A percentile compares a stretch with the other conserved stretches of the same genome.
phyloP scores from a whole-genome alignment of 2,329 filamentous ascomycete genomes.

The Alternaria conjuncta region DNA sequence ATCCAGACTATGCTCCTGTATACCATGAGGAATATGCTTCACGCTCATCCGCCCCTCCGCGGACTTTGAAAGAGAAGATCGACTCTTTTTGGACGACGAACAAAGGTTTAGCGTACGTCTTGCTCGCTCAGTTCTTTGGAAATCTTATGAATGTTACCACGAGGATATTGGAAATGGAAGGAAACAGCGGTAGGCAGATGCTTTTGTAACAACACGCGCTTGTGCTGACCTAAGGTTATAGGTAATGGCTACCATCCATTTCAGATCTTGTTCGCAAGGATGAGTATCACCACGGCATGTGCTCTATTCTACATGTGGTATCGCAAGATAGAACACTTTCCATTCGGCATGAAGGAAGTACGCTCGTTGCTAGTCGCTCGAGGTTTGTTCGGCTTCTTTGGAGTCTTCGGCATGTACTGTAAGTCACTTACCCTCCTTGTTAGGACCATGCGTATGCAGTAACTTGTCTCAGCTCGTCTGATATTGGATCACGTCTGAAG shows the following conservation, averaged over 20 bases:
- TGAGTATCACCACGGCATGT: conserved; percentile 73
- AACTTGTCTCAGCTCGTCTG: conserved; percentile 7
- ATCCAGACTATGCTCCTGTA: conserved; percentile 23
- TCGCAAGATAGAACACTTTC: conserved; percentile 69
- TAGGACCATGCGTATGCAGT: not conserved
- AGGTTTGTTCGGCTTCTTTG: conserved; percentile 75
- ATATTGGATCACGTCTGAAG: not conserved
- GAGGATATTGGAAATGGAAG: conserved; percentile 72
- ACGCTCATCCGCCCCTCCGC: conserved; percentile 29
- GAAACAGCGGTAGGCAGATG: conserved; percentile 59
- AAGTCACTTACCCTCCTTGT: conserved; percentile 44
- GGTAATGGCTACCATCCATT: conserved; percentile 77
- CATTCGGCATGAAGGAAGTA: conserved; percentile 71
- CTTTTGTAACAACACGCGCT: fast-evolving
- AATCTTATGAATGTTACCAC: conserved; percentile 85
- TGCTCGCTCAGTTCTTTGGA: conserved; percentile 79
- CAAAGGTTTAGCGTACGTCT: conserved; percentile 74
- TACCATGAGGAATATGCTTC: conserved; percentile 27
- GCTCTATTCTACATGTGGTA: conserved; percentile 77
- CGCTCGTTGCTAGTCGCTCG: conserved; percentile 71
- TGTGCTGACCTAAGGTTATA: conserved; percentile 3
- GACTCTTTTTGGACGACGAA: conserved; percentile 66
- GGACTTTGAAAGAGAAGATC: conserved; percentile 27
- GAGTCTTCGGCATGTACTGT: conserved; percentile 78
- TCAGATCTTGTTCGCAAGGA: conserved; percentile 77